phyloP scores from a whole-genome alignment of 495 filamentous ascomycete genomes.

The Ascodesmis nigricans region DNA sequence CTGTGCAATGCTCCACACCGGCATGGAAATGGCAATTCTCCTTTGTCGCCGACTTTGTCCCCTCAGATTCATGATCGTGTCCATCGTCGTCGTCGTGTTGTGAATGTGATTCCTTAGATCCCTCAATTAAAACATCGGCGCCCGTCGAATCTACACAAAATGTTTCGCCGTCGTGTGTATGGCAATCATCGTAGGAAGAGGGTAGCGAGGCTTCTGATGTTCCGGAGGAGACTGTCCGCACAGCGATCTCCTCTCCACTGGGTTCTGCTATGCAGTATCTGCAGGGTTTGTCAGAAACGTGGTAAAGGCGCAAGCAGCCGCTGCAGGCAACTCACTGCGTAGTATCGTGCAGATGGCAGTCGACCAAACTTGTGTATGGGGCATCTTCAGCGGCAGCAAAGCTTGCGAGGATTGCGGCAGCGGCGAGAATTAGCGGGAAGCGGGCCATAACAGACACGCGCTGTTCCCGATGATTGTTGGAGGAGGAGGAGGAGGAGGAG shows the following conservation, averaged over 20 bases:
- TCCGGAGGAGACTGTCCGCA: constrained; percentile 17
- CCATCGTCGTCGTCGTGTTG: constrained; percentile 4
- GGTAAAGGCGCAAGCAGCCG: no score
- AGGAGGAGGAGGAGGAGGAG: no score
- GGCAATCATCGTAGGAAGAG: constrained; percentile 31
- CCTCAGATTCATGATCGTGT: constrained; percentile 16
- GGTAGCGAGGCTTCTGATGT: constrained; percentile 23
- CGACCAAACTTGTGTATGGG: no score
- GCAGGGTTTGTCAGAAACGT: no score
- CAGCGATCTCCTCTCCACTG: constrained; percentile 17
- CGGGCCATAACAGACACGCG: no score
- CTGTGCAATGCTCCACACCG: constrained; percentile 39
- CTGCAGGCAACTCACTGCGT: no score
- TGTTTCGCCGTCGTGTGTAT: constrained; percentile 27
- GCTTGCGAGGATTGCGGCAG: no score
- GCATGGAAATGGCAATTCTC: constrained; percentile 41
- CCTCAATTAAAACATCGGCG: constrained; percentile 25
- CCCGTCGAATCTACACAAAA: constrained; percentile 30
- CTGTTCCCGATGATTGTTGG: no score
- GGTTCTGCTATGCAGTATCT: constrained; percentile 21
- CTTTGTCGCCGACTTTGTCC: constrained; percentile 11
- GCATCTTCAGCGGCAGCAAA: no score
- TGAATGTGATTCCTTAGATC: neutral
- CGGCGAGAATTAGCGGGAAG: no score
- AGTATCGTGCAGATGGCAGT: no score